Evolutionary conservation across 176 grass and related monocot genomes (phyloP).

Genomic region (Poa pratensis): DNA sequence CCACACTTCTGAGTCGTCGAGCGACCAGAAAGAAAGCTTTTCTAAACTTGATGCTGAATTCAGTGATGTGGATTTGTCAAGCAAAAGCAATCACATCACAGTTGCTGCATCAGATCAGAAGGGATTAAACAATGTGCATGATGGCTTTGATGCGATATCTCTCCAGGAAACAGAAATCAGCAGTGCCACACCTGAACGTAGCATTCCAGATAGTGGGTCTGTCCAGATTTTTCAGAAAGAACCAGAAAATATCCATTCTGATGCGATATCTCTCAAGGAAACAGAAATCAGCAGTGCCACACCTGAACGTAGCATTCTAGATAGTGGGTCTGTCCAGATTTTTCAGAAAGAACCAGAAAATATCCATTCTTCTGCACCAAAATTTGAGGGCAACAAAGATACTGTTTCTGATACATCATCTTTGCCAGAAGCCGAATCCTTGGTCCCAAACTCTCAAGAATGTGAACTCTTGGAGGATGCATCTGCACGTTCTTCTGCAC

Average conservation of each 20-base stretch:
- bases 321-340: constrained; percentile 39
- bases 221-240: constrained; percentile 38
- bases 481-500: constrained; percentile 6
- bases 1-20: constrained; percentile 21
- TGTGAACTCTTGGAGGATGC: constrained; percentile 6
- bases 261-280: constrained; percentile 44
- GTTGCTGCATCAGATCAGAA: constrained; percentile 36
- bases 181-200: constrained; percentile 1
- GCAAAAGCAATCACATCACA: not conserved
- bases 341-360: constrained; percentile 31
- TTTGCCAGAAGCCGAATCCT: constrained; percentile 10
- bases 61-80: constrained; percentile 49
- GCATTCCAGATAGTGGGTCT: constrained; percentile 30
- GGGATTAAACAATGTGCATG: not conserved
- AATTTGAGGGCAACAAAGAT: constrained; percentile 12
- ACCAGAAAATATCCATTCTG: constrained; percentile 30
- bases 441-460: not conserved
- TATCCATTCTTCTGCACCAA: constrained; percentile 29
- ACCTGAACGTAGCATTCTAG: constrained; percentile 13
- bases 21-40: constrained; percentile 40
- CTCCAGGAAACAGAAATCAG: constrained; percentile 38
- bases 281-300: constrained; percentile 6
- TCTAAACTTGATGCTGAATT: constrained; percentile 39
- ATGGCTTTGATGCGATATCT: constrained; percentile 37
- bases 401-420: not conserved